phyloP scores from a whole-genome alignment of 495 filamentous ascomycete genomes.

The Daldinia decipiens region DNA sequence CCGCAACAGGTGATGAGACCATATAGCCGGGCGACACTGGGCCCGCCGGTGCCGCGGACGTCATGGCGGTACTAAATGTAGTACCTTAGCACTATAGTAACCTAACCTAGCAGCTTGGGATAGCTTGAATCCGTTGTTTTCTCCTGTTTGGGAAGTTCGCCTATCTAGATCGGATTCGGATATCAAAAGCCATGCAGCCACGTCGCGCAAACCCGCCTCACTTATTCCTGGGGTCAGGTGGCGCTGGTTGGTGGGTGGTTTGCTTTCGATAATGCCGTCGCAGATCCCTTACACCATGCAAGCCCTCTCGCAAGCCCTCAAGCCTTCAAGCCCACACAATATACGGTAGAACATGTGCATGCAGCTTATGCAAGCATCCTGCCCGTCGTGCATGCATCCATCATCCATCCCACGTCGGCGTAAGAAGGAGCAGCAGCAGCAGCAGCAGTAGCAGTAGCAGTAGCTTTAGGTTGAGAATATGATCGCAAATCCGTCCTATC shows the following conservation, averaged over 20 bases:
- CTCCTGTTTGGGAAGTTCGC: conserved; percentile 19
- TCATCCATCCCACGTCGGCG: conserved; percentile 19
- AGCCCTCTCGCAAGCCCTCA: neutral
- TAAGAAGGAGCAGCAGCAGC: neutral
- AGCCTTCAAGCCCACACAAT: conserved; percentile 10
- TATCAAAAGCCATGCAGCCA: conserved; percentile 28
- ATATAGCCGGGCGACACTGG: conserved; percentile 35
- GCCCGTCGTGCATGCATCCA: conserved; percentile 31
- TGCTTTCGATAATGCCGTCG: conserved; percentile 5
- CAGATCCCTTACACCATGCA: conserved; percentile 31
- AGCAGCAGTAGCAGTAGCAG: neutral
- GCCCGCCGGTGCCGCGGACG: conserved; percentile 37
- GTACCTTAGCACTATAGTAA: neutral
- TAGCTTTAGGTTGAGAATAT: conserved; percentile 24
- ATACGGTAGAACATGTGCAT: conserved; percentile 33
- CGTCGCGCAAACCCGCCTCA: conserved; percentile 38
- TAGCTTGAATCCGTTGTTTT: conserved; percentile 7
- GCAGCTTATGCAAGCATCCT: conserved; percentile 35
- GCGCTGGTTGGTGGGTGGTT: conserved; percentile 10
- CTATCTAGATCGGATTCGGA: conserved; percentile 39
- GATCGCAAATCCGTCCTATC: conserved; percentile 32
- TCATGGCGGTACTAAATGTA: conserved; percentile 24
- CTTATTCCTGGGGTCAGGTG: conserved; percentile 15
- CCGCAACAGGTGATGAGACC: conserved; percentile 24
- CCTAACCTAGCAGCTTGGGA: neutral